Base-by-base conservation (phyloP, 1,284 basidiomycete species). In the Ustilago curta region DNA sequence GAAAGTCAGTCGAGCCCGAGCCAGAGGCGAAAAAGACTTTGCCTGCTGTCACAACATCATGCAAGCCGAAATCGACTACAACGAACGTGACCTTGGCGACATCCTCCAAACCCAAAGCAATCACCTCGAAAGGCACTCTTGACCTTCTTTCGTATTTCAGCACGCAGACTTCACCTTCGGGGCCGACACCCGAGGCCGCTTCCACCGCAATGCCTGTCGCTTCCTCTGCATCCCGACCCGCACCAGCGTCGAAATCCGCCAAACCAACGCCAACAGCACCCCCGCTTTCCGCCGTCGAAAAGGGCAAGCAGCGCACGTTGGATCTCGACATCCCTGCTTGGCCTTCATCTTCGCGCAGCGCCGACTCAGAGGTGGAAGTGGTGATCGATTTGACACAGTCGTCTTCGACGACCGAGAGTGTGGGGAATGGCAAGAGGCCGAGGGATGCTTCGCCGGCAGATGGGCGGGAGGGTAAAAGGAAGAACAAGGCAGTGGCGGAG, bases 101-200 rank as follows among this genome's bases (percentile, higher is more conserved):
- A 8, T 19, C 32, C 14, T 25, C 25, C 39, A 50, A 48, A 11
- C 8, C 66, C 14, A 69, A 29, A 31, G 18, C 45, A 21, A 47
- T 32, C 21, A n/a, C 48, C 4, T 25, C 64, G 4, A 56, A 42
- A 37, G 53, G 48, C 16, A 45, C 32, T 12, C 56, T 56, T 16
- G 56, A 69, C 40, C 56, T 69, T 2, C 43, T 55, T 7, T 69
- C 66, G 11, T 69, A 63, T 45, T 63, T 69, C 16, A 8, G 43
- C 14, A 54, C 32, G 1, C 55, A 43, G n/a, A 18, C 47, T 11
- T 31, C 48, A 5, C 19, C 54, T 14, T 42, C 49, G 39, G 49
- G 43, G 3, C 37, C 32, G 6, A 23, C 37, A 27, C n/a, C 27
- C 4, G 45, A 29, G 7, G 1, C 49, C 37, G 19, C 23, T 6